phyloP scores from a whole-genome alignment of 352 stramenopile species.

The Phytophthora sansomeana region DNA sequence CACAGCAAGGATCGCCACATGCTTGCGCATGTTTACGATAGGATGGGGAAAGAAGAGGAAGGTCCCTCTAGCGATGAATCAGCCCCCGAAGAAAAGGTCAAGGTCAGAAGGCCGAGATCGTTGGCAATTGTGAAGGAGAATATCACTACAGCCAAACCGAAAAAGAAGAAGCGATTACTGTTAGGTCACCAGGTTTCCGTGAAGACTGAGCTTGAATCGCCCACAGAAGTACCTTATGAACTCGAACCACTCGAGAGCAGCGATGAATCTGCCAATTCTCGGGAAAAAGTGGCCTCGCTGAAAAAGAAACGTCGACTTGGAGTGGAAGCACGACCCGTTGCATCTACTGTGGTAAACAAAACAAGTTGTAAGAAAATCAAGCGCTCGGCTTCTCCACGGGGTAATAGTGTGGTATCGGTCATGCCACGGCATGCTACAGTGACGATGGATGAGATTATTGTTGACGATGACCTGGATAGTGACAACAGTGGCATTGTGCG shows the following conservation, averaged over 20 bases:
- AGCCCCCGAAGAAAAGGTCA: not conserved
- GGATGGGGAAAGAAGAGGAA: conserved; percentile 10
- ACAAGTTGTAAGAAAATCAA: conserved; percentile 1
- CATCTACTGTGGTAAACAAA: not conserved
- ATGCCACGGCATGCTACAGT: conserved; percentile 28
- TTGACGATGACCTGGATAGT: conserved; percentile 30
- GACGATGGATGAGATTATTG: conserved; percentile 35
- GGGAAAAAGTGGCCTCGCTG: not conserved
- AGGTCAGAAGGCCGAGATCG: conserved; percentile 2
- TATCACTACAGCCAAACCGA: not conserved
- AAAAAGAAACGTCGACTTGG: conserved; percentile 12
- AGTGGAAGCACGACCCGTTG: not conserved
- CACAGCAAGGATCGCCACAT: conserved; percentile 53
- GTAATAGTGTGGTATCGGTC: conserved; percentile 2
- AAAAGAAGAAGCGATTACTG: conserved; percentile 1
- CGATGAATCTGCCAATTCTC: not conserved
- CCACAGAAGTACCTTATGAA: conserved; percentile 17
- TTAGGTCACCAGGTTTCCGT: not conserved
- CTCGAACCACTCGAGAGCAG: conserved; percentile 20
- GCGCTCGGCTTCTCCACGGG: not conserved
- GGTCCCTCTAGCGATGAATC: conserved; percentile 9
- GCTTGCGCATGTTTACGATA: conserved; percentile 36
- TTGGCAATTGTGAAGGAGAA: conserved; percentile 3
- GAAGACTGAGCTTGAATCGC: conserved; percentile 2
- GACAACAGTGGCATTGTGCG: not conserved